Evolutionary conservation across 495 filamentous ascomycete species (phyloP).

Genomic region (Aspergillus asperescens): DNA sequence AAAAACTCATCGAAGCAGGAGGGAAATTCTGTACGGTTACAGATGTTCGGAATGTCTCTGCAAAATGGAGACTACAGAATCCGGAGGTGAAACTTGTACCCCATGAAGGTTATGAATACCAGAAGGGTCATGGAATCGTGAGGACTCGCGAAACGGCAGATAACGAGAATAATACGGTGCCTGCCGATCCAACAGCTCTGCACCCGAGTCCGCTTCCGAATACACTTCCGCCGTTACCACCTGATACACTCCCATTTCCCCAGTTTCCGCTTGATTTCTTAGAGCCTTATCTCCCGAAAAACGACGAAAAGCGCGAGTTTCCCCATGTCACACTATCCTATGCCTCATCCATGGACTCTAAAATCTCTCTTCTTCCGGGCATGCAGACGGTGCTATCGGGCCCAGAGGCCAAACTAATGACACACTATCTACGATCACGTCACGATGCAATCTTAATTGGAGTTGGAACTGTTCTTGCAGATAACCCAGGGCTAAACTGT

Average conservation of each 20-base stretch:
- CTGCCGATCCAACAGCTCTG: constrained; percentile 10
- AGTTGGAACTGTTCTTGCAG: constrained; percentile 73
- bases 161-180: constrained; percentile 9
- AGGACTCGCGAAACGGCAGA: constrained; percentile 23
- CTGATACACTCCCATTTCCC: constrained; percentile 44
- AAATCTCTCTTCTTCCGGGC: constrained; percentile 67
- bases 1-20: constrained; percentile 44
- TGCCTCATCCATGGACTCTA: constrained; percentile 82
- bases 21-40: constrained; percentile 47
- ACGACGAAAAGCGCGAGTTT: constrained; percentile 26
- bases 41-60: constrained; percentile 48
- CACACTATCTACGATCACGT: constrained; percentile 74
- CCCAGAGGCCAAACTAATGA: constrained; percentile 78
- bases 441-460: constrained; percentile 86
- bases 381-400: constrained; percentile 76
- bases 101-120: constrained; percentile 49
- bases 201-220: constrained; percentile 16
- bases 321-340: constrained; percentile 74
- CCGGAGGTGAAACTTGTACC: constrained; percentile 42
- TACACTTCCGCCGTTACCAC: constrained; percentile 30
- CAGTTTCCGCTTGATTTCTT: constrained; percentile 42
- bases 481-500: constrained; percentile 81
- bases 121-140: constrained; percentile 48
- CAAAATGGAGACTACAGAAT: constrained; percentile 49
- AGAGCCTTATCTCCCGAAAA: constrained; percentile 43